phyloP scores from a whole-genome alignment of 176 grass and related monocot genomes.

The Aegilops sharonensis region DNA sequence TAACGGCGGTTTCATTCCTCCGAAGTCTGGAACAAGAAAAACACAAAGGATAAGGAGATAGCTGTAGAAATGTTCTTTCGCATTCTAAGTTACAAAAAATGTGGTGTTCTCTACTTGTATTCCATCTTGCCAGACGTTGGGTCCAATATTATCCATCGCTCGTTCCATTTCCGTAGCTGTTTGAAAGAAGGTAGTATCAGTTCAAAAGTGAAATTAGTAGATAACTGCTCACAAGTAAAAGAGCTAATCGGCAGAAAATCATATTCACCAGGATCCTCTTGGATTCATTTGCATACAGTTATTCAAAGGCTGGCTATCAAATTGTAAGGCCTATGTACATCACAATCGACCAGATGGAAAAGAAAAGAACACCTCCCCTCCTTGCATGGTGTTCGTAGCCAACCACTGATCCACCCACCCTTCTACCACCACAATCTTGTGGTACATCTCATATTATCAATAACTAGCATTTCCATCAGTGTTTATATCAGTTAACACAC shows the following conservation, averaged over 20 bases:
- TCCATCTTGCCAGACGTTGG: slow-evolving; percentile 97
- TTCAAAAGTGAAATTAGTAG: slow-evolving; percentile 7
- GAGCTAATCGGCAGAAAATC: background rate
- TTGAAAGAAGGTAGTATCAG: slow-evolving; percentile 17
- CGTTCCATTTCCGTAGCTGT: slow-evolving; percentile 96
- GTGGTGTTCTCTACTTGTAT: slow-evolving; percentile 74
- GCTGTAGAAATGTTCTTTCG: background rate
- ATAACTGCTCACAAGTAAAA: background rate
- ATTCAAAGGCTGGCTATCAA: background rate
- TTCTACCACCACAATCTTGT: background rate
- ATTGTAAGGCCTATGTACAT: background rate
- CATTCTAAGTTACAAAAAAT: slow-evolving; percentile 18
- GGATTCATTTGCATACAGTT: background rate
- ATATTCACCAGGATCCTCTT: background rate
- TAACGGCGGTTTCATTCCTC: slow-evolving; percentile 72
- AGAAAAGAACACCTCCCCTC: background rate
- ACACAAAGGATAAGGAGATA: background rate
- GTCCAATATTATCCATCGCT: slow-evolving; percentile 92
- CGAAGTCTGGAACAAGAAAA: slow-evolving; percentile 55
- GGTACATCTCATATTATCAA: background rate
- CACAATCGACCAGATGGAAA: background rate
- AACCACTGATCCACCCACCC: background rate
- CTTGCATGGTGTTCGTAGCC: background rate
- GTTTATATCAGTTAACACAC: background rate
- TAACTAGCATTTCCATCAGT: background rate